A percentile compares a stretch with the other conserved stretches of the same genome.
phyloP scores from a whole-genome alignment of 345 rosid species.

The Raphanus sativus region DNA sequence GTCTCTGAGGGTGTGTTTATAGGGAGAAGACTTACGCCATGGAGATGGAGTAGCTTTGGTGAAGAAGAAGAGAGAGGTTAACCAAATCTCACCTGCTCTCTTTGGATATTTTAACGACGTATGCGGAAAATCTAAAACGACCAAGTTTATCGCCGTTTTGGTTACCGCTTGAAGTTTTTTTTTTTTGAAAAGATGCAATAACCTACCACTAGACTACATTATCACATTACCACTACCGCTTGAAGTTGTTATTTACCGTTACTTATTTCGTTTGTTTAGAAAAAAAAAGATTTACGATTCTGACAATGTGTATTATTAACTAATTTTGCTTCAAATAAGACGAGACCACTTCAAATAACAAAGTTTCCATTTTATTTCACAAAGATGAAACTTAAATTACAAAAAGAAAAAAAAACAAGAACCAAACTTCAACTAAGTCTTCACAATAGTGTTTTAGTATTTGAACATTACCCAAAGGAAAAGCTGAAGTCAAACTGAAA shows the following conservation, averaged over 20 bases:
- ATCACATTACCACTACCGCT: no score
- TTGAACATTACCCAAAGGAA: constrained; percentile 2
- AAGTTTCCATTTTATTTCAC: neutral
- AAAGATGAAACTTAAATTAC: neutral
- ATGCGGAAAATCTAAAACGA: constrained; percentile 13
- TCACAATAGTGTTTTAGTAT: neutral
- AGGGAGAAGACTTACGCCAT: constrained; percentile 14
- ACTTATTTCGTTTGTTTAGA: neutral
- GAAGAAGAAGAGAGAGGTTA: constrained; percentile 30
- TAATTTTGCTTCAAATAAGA: neutral
- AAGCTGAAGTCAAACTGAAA: neutral
- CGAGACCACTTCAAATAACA: neutral
- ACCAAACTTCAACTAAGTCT: neutral
- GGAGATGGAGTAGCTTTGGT: constrained; percentile 33
- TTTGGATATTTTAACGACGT: neutral
- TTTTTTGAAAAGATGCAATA: no score
- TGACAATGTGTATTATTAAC: neutral
- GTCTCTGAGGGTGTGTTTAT: no score
- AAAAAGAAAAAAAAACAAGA: neutral
- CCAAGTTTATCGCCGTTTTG: neutral
- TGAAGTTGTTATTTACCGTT: neutral
- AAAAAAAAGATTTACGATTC: neutral
- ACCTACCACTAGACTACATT: no score
- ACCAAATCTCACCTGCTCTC: constrained; percentile 44
- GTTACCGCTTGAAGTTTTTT: neutral